phyloP scores from a whole-genome alignment of 1,284 basidiomycete genomes.

The Ganoderma meredithae region DNA sequence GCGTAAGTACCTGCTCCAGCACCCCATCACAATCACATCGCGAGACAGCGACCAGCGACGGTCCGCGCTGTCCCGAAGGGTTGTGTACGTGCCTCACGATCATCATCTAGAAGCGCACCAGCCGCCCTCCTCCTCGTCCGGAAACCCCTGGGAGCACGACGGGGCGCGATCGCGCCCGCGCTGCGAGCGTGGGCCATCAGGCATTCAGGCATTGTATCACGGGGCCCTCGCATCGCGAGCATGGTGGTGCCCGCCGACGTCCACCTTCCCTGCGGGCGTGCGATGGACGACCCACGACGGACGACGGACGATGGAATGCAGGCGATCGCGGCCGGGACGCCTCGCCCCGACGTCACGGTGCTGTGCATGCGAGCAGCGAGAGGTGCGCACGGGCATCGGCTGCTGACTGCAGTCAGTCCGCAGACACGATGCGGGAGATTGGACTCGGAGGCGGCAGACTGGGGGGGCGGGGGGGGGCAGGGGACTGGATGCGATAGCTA shows the following conservation, averaged over 20 bases:
- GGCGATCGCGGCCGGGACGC: no score
- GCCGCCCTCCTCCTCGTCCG: not conserved
- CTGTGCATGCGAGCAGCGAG: no score
- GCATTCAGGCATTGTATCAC: no score
- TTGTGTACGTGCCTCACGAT: not conserved
- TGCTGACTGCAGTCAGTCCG: not conserved
- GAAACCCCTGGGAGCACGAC: not conserved
- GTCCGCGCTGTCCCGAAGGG: not conserved
- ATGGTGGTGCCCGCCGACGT: not conserved
- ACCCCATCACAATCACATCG: not conserved
- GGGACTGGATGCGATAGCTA: no score
- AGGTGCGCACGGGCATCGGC: no score
- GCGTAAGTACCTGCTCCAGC: no score
- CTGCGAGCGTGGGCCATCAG: not conserved
- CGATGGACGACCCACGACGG: not conserved
- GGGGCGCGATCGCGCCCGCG: conserved; percentile 5
- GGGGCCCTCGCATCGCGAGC: not conserved
- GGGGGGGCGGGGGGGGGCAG: no score
- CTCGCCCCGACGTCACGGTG: no score
- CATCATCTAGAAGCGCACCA: not conserved
- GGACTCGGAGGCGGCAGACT: no score
- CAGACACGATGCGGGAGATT: not conserved
- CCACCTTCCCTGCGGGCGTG: no score
- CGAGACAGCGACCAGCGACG: not conserved
- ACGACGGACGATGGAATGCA: not conserved